Evolutionary conservation across 2,329 filamentous ascomycete species (phyloP), one percentile per base, ranked within the genome.

Genomic region (Scedosporium aurantiacum): DNA sequence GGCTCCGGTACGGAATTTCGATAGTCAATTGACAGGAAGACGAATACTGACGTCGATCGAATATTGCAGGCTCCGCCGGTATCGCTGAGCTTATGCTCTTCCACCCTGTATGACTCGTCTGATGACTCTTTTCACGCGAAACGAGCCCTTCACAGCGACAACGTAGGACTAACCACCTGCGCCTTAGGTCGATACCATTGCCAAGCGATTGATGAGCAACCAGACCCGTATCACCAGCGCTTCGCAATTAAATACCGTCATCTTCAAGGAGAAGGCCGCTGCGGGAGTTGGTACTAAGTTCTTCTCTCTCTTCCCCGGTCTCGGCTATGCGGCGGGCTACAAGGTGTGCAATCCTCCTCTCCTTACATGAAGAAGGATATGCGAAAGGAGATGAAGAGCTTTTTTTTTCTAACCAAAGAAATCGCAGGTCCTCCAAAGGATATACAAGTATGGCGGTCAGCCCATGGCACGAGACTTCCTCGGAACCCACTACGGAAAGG

Each of bases 171-270:
- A 55, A 55, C 56, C 12, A 59, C 37, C 47, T 4, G 27, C 27
- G 32, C 60, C 54, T 12, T 64, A 93, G 89, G 90, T 99, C 74
- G 94, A 99, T 78, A 99, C 94, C 58, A 97, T 95, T 70, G 93
- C 94, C 65, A 99, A 99, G 82, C 90, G 94, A 68, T 85, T 99
- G 76, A 99, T 99, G 94, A 97, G 91, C 85, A 97, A 99, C 77
- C 88, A 96, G 74, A 85, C 85, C 64, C 71, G 71, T 66, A 74
- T 77, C 64, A 57, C 68, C 64, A 69, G 60, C 64, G 66, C 70
- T 28, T 72, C 82, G 61, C 85, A 90, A 72, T 79, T 99, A 70
- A 97, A 96, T 78, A 78, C 84, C 66, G 91, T 99, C 75, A 89
- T 99, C 72, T 99, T 99, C 85, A 94, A 86, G 76, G 89, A 96